phyloP scores from a whole-genome alignment of 352 stramenopile genomes.

The Phytophthora tubulina region DNA sequence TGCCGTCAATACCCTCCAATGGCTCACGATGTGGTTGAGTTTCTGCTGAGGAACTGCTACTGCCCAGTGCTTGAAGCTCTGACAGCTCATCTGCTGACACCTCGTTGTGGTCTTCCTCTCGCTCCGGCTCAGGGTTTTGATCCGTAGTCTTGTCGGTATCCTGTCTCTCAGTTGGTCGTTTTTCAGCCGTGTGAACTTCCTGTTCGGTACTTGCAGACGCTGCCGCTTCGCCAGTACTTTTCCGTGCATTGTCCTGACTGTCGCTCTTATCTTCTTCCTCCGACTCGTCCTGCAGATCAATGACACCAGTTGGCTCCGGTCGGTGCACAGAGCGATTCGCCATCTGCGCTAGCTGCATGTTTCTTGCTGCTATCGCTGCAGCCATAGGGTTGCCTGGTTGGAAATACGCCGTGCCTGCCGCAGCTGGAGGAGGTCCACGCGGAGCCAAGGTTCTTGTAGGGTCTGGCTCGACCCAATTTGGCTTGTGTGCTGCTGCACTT shows the following conservation, averaged over 20 bases:
- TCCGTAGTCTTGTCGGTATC: neutral
- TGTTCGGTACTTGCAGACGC: neutral
- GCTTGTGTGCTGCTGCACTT: neutral
- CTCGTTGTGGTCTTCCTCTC: conserved; percentile 11
- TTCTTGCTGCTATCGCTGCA: conserved; percentile 13
- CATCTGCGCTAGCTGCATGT: conserved; percentile 6
- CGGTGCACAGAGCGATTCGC: neutral
- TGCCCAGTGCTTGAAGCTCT: neutral
- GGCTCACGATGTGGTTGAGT: conserved; percentile 7
- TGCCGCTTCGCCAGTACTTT: neutral
- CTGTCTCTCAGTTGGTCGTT: neutral
- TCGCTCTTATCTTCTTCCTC: conserved; percentile 41
- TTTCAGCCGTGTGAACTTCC: neutral
- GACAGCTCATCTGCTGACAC: conserved; percentile 1
- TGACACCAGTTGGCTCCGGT: conserved; percentile 19
- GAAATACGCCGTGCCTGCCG: conserved; percentile 16
- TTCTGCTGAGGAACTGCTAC: neutral
- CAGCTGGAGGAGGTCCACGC: neutral
- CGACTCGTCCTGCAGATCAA: conserved; percentile 47
- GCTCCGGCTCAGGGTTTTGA: neutral
- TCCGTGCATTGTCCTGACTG: neutral
- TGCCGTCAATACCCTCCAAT: conserved; percentile 21
- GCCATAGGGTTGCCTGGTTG: conserved; percentile 5
- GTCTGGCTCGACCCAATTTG: conserved; percentile 28
- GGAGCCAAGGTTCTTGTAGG: conserved; percentile 19